These are phyloP conservation scores for Daldinia bambusicola DNA, from an alignment of 495 filamentous ascomycete genomes.

Conservation along the genomic window DNA sequence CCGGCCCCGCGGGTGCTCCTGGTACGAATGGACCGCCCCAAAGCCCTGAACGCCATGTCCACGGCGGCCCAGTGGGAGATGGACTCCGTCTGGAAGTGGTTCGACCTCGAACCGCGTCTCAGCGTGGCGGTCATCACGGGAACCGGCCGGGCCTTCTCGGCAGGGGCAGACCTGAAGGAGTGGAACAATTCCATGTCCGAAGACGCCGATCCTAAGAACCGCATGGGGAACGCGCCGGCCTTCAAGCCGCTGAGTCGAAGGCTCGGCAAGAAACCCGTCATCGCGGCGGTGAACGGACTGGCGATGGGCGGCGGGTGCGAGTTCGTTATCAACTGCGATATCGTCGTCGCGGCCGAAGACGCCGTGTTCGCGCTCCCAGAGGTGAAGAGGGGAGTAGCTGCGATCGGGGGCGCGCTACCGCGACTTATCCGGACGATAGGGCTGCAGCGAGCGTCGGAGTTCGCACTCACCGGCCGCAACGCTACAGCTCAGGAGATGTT, in stretches of 20 bases:
- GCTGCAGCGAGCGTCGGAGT: constrained; percentile 74
- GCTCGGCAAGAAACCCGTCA: constrained; percentile 72
- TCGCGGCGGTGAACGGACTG: constrained; percentile 82
- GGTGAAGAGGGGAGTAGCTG: constrained; percentile 74
- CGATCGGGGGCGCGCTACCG: constrained; percentile 78
- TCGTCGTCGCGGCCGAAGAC: constrained; percentile 70
- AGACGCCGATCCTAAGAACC: constrained; percentile 46
- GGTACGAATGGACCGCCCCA: constrained; percentile 64
- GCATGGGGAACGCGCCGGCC: constrained; percentile 63
- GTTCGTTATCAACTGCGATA: constrained; percentile 76
- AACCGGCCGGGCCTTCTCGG: constrained; percentile 64
- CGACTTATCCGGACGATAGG: constrained; percentile 76
- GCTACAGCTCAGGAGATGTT: constrained; percentile 71
- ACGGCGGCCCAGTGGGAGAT: constrained; percentile 57
- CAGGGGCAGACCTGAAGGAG: constrained; percentile 66
- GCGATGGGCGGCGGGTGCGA: constrained; percentile 82
- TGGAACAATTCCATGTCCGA: constrained; percentile 52
- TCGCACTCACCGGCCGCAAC: constrained; percentile 75
- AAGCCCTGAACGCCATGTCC: constrained; percentile 61
- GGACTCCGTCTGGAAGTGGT: constrained; percentile 57
- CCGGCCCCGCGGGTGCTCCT: constrained; percentile 67
- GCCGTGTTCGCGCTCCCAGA: constrained; percentile 78
- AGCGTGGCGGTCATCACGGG: constrained; percentile 64
- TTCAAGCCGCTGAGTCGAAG: constrained; percentile 63
- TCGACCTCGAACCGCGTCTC: constrained; percentile 59